phyloP scores from a whole-genome alignment of 1,284 basidiomycete species.

The Marasmius sp. region DNA sequence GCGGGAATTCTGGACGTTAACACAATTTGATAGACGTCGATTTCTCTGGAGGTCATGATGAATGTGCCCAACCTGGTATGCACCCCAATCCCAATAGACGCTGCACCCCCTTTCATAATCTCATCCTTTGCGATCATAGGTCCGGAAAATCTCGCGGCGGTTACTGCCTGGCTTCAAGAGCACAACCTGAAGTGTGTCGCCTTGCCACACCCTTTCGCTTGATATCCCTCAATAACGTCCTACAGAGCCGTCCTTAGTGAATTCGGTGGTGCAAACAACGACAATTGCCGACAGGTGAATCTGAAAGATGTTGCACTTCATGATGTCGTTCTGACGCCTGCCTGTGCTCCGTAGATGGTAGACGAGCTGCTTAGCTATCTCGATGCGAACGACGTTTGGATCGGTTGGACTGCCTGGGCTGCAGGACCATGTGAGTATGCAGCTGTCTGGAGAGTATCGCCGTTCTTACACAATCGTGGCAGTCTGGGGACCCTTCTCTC shows the following conservation, averaged over 20 bases:
- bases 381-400: conserved; percentile 41
- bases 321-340: neutral
- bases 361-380: conserved; percentile 41
- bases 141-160: conserved; percentile 38
- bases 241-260: conserved; percentile 43
- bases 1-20: neutral
- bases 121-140: conserved; percentile 15
- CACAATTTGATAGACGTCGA: conserved; percentile 34
- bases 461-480: neutral
- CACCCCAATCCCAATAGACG: neutral
- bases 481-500: conserved; percentile 44
- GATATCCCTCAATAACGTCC: neutral
- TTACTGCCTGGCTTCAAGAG: conserved; percentile 43
- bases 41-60: conserved; percentile 41
- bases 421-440: conserved; percentile 41
- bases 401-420: conserved; percentile 49
- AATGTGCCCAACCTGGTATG: conserved; percentile 40
- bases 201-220: neutral
- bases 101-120: neutral
- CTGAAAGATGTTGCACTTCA: neutral
- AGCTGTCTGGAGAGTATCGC: neutral
- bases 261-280: conserved; percentile 44
- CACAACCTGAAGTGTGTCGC: conserved; percentile 39
- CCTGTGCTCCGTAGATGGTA: conserved; percentile 23
- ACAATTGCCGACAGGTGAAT: conserved; percentile 36